A percentile compares a stretch with the other conserved stretches of the same genome.
These are phyloP conservation scores for Cytidiella melzeri DNA, from an alignment of 768 basidiomycete species.

Conservation along the genomic window DNA sequence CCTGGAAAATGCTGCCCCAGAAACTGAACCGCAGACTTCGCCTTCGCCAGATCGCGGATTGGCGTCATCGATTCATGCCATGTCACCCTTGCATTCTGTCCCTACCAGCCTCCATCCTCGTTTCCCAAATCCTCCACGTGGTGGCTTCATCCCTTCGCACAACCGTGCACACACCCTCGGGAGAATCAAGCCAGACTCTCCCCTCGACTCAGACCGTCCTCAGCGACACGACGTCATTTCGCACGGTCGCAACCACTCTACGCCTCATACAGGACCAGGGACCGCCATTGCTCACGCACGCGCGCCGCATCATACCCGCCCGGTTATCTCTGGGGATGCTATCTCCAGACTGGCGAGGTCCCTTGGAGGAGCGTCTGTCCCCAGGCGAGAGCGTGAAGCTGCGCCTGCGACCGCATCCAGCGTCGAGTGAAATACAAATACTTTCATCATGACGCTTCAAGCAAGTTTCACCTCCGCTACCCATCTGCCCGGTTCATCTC, in stretches of 20 bases:
- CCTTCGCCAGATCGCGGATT: slow-evolving; percentile 28
- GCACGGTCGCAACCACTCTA: slow-evolving; percentile 58
- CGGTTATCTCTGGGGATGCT: slow-evolving; percentile 70
- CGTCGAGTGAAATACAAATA: slow-evolving; percentile 11
- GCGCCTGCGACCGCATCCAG: slow-evolving; percentile 14
- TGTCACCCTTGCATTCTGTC: slow-evolving; percentile 32
- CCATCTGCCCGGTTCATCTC: background rate
- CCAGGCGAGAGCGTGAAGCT: slow-evolving; percentile 16
- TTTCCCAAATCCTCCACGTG: slow-evolving; percentile 18
- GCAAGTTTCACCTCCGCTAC: background rate
- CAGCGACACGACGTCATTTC: slow-evolving; percentile 29
- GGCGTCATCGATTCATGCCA: slow-evolving; percentile 52
- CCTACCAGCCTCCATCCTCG: slow-evolving; percentile 30
- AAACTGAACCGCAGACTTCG: background rate
- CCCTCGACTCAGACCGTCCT: slow-evolving; percentile 38
- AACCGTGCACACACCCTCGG: slow-evolving; percentile 54
- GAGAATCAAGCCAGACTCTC: slow-evolving; percentile 34
- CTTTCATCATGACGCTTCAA: background rate
- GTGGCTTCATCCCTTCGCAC: slow-evolving; percentile 35
- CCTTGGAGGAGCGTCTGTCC: slow-evolving; percentile 35
- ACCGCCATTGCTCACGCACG: slow-evolving; percentile 30
- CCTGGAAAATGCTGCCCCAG: too few species aligned
- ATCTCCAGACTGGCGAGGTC: slow-evolving; percentile 60
- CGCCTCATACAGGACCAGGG: slow-evolving; percentile 44
- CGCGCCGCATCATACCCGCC: slow-evolving; percentile 42